Evolutionary conservation across 768 basidiomycete genomes (phyloP), one percentile per base, ranked within the genome.

Genomic region (Calocybe cyanea): DNA sequence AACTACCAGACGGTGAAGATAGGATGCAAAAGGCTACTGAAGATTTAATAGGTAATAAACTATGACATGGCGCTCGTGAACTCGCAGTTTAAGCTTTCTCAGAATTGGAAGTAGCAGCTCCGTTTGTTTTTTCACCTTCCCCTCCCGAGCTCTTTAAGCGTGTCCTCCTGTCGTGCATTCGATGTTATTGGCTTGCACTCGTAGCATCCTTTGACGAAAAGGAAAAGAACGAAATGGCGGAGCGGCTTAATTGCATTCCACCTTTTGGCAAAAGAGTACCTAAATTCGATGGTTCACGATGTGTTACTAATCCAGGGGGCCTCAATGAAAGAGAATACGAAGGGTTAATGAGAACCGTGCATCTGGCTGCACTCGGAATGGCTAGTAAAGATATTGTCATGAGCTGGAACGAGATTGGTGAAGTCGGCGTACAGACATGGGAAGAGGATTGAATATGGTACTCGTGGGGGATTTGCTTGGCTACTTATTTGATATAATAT

Each of bases 371-470:
- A 3, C 35, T 57, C 11, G 50, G 51, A 28, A 43, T 59, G 51
- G 49, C 48, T 15, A 10, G 6, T 11, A 48, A 53, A 30, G 55
- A 55, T 35, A 38, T 58, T 11, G 45, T 52, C 37, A 56, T 49
- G 38, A 52, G 49, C 24, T 62, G 51, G 59, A 45, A 55, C 33
- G 58, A 60, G 49, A 42, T 60, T 38, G 56, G 52, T 18, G 57
- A 60, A 53, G 55, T 55, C 15, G 56, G 60, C n/a, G 58, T 63
- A 19, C 57, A 53, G 48, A 60, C 51, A 24, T 55, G 57, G 58
- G 58, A 60, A 47, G 62, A 63, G 47, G 45, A 46, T 32, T 56
- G 54, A 42, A 35, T 14, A n/a, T n/a, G n/a, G n/a, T n/a, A n/a
- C 34, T 6, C 17, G 34, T 35, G 34, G n/a, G 17, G n/a, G n/a